phyloP scores from a whole-genome alignment of 1,139 yeast species.

The Taiozyma sp. region DNA sequence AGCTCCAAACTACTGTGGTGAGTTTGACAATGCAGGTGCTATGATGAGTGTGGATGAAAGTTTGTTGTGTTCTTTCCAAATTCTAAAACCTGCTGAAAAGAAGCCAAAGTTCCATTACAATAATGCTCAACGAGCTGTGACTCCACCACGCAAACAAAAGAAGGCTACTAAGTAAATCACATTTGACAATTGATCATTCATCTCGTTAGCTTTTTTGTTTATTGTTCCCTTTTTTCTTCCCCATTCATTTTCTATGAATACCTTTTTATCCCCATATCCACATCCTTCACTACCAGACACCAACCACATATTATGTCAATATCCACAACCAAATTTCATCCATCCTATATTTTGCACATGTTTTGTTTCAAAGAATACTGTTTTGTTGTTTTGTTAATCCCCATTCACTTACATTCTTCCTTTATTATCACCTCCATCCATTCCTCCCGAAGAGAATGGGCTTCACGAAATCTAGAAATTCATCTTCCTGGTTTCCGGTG shows the following conservation, averaged over 20 bases:
- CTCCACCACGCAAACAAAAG: slow-evolving; percentile 71
- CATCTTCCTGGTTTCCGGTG: background rate
- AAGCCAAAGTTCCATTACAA: slow-evolving; percentile 65
- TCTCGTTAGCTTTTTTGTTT: background rate
- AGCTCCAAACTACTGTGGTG: slow-evolving; percentile 98
- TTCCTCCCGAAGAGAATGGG: background rate
- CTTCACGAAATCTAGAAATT: background rate
- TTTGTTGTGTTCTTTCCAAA: slow-evolving; percentile 93
- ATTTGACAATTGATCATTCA: background rate
- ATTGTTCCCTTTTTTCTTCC: background rate
- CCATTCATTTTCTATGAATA: background rate
- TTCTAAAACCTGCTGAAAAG: slow-evolving; percentile 96
- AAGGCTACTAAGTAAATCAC: slow-evolving; percentile 43
- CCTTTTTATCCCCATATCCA: background rate
- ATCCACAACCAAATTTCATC: background rate
- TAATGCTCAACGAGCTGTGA: slow-evolving; percentile 47
- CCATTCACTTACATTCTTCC: background rate
- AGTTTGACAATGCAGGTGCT: slow-evolving; percentile 97
- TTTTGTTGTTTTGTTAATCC: background rate
- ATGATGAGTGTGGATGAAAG: slow-evolving; percentile 99
- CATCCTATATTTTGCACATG: background rate
- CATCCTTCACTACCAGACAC: background rate
- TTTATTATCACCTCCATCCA: background rate
- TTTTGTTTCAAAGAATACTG: background rate
- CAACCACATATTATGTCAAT: background rate